phyloP scores from a whole-genome alignment of 768 basidiomycete species.

The Calocybe indica region DNA sequence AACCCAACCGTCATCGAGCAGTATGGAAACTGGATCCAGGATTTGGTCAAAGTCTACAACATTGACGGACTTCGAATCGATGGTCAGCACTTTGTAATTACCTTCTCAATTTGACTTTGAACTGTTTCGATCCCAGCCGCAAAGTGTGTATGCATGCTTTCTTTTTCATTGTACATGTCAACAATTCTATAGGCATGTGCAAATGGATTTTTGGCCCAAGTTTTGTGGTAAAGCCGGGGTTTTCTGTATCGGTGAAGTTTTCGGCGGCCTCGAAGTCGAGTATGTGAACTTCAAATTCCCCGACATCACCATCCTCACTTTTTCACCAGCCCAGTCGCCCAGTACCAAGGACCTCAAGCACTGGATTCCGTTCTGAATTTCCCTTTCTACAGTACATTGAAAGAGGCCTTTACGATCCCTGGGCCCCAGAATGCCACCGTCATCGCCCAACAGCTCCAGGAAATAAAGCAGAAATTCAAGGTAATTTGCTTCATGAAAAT shows the following conservation, averaged over 20 bases:
- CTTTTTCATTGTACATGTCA: slow-evolving; percentile 1
- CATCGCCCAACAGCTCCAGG: slow-evolving; percentile 42
- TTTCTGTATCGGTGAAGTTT: slow-evolving; percentile 85
- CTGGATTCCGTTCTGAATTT: slow-evolving; percentile 71
- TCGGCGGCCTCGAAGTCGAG: slow-evolving; percentile 46
- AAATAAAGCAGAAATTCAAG: slow-evolving; percentile 49
- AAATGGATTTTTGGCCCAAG: slow-evolving; percentile 67
- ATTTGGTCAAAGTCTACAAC: slow-evolving; percentile 61
- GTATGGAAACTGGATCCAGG: slow-evolving; percentile 65
- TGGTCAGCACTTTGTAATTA: slow-evolving; percentile 26
- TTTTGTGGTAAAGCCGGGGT: slow-evolving; percentile 75
- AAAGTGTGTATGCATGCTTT: slow-evolving; percentile 26
- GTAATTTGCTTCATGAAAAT: slow-evolving; percentile 18
- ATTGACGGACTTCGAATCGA: slow-evolving; percentile 90
- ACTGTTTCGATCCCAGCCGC: slow-evolving; percentile 34
- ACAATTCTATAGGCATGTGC: slow-evolving; percentile 54
- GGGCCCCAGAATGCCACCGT: slow-evolving; percentile 60
- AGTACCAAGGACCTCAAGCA: slow-evolving; percentile 54
- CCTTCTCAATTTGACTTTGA: slow-evolving; percentile 15
- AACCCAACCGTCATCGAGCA: slow-evolving; percentile 54
- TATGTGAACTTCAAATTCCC: slow-evolving; percentile 17
- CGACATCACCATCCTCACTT: neutral
- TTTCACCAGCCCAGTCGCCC: slow-evolving; percentile 40
- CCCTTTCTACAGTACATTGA: slow-evolving; percentile 60
- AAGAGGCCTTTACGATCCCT: slow-evolving; percentile 65